Percentiles rank a stretch among this genome's conserved stretches.
Conservation (phyloP, 148 eudicot genomes). For the Pouteria glomerata region DNA sequence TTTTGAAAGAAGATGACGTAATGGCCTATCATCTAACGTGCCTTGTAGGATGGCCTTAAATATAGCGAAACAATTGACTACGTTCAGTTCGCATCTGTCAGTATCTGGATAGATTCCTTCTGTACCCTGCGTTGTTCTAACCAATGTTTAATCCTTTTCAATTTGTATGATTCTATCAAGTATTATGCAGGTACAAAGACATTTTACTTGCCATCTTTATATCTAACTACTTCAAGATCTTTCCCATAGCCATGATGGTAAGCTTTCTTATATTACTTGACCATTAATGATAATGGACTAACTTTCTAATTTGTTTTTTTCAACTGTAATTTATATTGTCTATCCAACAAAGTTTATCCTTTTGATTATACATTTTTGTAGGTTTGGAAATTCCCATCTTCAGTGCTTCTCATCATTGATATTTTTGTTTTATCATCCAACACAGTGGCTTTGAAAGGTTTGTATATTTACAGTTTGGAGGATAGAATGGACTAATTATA, state of each 20-base stretch:
- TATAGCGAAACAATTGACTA: background rate
- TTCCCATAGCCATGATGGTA: conserved; percentile 60
- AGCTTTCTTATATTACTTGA: conserved; percentile 10
- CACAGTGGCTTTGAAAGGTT: conserved; percentile 62
- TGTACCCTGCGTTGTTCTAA: background rate
- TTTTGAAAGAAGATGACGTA: background rate
- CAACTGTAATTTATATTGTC: background rate
- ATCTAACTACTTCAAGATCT: conserved; percentile 75
- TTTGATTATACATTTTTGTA: conserved; percentile 11
- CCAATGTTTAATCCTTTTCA: background rate
- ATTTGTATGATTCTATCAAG: too few relatives aligned
- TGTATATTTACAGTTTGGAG: background rate
- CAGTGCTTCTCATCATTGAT: conserved; percentile 54
- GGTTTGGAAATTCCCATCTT: conserved; percentile 83
- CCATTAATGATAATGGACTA: background rate
- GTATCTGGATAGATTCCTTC: too few relatives aligned
- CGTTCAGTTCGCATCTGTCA: too few relatives aligned
- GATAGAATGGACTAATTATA: background rate
- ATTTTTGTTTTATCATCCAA: conserved; percentile 77
- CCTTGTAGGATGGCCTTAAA: background rate
- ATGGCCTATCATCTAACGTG: background rate
- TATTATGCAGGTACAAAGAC: conserved; percentile 39
- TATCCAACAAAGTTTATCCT: background rate
- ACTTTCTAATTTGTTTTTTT: background rate
- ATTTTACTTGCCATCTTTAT: conserved; percentile 51